Conservation (phyloP, 352 stramenopile genomes). For the Pythium dissimile region DNA sequence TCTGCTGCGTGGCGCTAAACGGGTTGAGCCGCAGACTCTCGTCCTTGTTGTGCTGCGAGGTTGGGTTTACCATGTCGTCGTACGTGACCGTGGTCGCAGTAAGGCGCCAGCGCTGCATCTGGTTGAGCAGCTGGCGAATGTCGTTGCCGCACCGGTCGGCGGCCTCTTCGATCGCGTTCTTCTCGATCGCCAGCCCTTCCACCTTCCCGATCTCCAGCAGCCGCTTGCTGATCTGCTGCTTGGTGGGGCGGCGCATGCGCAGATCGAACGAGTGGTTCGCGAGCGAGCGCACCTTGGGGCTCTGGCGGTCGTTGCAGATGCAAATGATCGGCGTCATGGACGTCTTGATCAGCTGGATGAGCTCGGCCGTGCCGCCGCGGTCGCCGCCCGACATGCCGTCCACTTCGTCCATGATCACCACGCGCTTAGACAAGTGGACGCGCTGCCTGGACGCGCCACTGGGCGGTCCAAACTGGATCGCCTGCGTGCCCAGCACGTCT, state of each 20-base stretch:
- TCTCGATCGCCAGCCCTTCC: conserved; percentile 92
- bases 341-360: conserved; percentile 99
- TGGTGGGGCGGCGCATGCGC: conserved; percentile 91
- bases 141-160: conserved; percentile 97
- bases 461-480: conserved; percentile 82
- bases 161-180: conserved; percentile 96
- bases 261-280: conserved; percentile 98
- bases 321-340: conserved; percentile 99
- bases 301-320: conserved; percentile 99
- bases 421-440: conserved; percentile 77
- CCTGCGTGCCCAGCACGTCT: conserved; percentile 92
- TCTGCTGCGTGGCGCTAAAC: conserved; percentile 94
- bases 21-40: conserved; percentile 92
- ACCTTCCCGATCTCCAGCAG: conserved; percentile 88
- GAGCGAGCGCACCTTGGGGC: conserved; percentile 92
- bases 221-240: conserved; percentile 90
- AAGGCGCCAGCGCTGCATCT: conserved; percentile 96
- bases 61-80: conserved; percentile 75
- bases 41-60: conserved; percentile 88
- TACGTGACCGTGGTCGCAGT: conserved; percentile 83
- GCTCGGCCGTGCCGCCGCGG: conserved; percentile 94
- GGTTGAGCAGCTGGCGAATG: conserved; percentile 96
- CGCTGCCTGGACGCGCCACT: conserved; percentile 35
- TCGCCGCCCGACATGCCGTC: conserved; percentile 98
- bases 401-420: conserved; percentile 99